Evolutionary conservation across 176 grass and related monocot genomes (phyloP), one percentile per base, ranked within the genome.

Genomic region (Zoysia pacifica): DNA sequence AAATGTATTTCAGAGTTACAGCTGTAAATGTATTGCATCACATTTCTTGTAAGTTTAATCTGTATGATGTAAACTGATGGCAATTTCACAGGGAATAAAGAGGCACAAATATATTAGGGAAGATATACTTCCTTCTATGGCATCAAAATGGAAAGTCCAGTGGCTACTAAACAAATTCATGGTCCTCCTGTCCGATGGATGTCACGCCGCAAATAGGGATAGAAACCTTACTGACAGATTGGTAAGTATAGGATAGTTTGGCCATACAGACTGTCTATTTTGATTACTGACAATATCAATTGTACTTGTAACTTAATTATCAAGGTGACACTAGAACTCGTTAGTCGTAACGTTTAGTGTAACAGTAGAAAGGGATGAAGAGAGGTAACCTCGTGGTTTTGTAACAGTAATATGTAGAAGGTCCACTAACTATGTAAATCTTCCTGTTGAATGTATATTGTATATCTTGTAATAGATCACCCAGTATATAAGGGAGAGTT

Each of bases 131-230:
- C 96, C 92, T 18, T 91, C 90, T 3, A 91, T 99, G 90, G 96
- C 96, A 18, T 89, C 88, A 1, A 99, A 99, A 69, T 75, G 92
- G 55, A 99, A 99, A 81, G 92, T 99, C 64, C 96, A 99, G 62
- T 79, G 96, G 50, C 69, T 99, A 76, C 75, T 99, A 11, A 95
- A 92, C 38, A 90, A 99, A 59, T 99, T 99, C 77, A 93, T 94
- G 92, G 90, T 95, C 59, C 86, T 92, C n/a, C 81, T 99, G 76
- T 87, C 19, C 3, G 19, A 62, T 62, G 59, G 59, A 36, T 62
- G 8, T 62, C 59, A n/a, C 39, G 9, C 70, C 9, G 5, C 48
- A 72, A 39, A 9, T 9, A 18, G 35, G 15, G 2, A 39, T 44
- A 13, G 67, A 72, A 81, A 54, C 54, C 51, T 72, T 78, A 77